Percentiles rank a stretch among this genome's conserved stretches.
These are phyloP conservation scores for Cordyceps tenuipes DNA, from an alignment of 2,329 filamentous ascomycete species.

Conservation along the genomic window DNA sequence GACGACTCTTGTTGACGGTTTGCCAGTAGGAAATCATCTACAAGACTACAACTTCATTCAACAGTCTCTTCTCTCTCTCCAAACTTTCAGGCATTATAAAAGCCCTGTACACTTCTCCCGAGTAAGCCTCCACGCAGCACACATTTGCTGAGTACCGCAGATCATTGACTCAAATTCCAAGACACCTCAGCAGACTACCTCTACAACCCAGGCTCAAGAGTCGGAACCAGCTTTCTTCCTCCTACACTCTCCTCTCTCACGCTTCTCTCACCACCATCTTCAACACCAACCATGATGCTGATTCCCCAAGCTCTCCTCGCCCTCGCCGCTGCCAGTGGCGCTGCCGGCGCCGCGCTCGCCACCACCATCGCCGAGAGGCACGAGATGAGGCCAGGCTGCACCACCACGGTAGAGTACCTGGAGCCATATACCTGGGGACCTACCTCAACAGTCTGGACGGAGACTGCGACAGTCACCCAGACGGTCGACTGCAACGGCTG, in stretches of 20 bases:
- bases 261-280: background rate
- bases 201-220: no score
- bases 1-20: background rate
- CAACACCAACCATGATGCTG: background rate
- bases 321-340: background rate
- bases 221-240: background rate
- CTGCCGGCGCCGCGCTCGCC: background rate
- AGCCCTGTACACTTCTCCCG: no score
- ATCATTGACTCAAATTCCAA: no score
- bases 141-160: no score
- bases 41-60: no score
- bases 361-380: background rate
- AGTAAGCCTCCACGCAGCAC: no score
- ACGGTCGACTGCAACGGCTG: constrained; percentile 22
- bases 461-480: constrained; percentile 18
- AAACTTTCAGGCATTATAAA: no score
- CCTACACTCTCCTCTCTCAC: background rate
- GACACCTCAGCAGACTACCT: no score
- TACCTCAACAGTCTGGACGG: constrained; percentile 19
- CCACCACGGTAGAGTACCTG: no score
- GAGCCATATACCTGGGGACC: constrained; percentile 18
- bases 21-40: background rate
- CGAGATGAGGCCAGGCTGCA: constrained; percentile 8
- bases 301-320: background rate
- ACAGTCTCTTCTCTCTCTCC: no score